Conservation (phyloP, 345 rosid species). For the Fremontodendron californicum region DNA sequence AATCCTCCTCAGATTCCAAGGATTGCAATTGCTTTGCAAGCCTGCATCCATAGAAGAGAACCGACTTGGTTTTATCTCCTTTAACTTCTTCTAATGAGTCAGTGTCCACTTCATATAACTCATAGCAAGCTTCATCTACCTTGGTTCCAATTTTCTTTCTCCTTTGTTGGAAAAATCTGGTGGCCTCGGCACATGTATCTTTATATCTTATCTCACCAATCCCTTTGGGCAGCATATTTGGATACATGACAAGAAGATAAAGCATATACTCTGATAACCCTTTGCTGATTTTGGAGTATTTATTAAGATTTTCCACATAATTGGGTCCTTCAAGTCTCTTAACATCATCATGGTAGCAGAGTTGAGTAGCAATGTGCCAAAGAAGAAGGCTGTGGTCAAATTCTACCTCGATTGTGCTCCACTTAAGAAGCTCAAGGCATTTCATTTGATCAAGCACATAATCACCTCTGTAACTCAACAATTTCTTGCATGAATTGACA, state of each 20-base stretch:
- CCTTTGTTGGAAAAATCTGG: not conserved
- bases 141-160: not conserved
- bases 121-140: not conserved
- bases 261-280: slow-evolving; percentile 22
- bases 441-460: not conserved
- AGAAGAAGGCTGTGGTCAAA: slow-evolving; percentile 21
- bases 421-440: not conserved
- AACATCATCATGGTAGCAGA: not conserved
- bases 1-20: not conserved
- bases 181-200: not conserved
- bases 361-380: slow-evolving; percentile 26
- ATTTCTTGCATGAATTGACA: slow-evolving; percentile 3
- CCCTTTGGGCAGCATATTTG: slow-evolving; percentile 14
- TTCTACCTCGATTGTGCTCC: slow-evolving; percentile 19
- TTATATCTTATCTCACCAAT: slow-evolving; percentile 10
- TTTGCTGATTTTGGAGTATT: not conserved
- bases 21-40: not conserved
- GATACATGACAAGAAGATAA: slow-evolving; percentile 7
- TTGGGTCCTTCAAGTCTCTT: not conserved
- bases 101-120: not conserved
- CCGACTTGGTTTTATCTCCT: not conserved
- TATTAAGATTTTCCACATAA: not conserved
- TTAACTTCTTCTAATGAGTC: not conserved
- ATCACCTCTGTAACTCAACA: slow-evolving; percentile 18
- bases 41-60: slow-evolving; percentile 10